phyloP scores from a whole-genome alignment of 257 asterid genomes.

The Capsicum pubescens region DNA sequence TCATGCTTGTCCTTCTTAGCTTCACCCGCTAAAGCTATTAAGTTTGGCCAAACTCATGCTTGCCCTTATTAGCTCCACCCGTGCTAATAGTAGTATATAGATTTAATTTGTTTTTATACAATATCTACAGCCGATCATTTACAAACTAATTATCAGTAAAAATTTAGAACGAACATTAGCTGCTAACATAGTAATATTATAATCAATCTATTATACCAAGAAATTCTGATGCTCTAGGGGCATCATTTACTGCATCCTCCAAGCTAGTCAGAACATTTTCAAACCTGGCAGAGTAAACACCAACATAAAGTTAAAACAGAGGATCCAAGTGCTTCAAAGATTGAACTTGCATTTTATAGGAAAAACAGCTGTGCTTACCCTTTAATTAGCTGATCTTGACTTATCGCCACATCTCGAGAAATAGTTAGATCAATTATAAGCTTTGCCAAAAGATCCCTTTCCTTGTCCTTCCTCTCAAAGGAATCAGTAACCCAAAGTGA shows the following conservation, averaged over 20 bases:
- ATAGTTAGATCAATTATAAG: slow-evolving; percentile 70
- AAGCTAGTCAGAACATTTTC: slow-evolving; percentile 42
- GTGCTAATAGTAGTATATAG: too few relatives aligned
- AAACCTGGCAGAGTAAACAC: slow-evolving; percentile 41
- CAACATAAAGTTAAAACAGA: slow-evolving; percentile 24
- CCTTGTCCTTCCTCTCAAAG: slow-evolving; percentile 87
- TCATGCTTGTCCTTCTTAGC: too few relatives aligned
- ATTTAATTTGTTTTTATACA: not conserved
- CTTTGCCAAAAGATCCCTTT: slow-evolving; percentile 70
- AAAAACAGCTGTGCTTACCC: slow-evolving; percentile 58
- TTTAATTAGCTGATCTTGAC: slow-evolving; percentile 64
- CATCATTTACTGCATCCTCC: slow-evolving; percentile 61
- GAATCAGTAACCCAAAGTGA: slow-evolving; percentile 86
- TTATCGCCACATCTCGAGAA: slow-evolving; percentile 56
- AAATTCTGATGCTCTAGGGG: slow-evolving; percentile 59
- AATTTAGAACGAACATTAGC: not conserved
- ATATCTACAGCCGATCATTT: not conserved
- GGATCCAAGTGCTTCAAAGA: not conserved
- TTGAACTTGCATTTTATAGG: not conserved
- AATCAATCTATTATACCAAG: not conserved
- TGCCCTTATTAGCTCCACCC: too few relatives aligned
- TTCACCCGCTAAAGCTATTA: too few relatives aligned
- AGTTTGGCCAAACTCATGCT: too few relatives aligned
- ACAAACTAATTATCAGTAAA: not conserved
- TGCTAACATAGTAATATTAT: not conserved